Conservation (phyloP, 345 rosid genomes). For the Moricandia arvensis region DNA sequence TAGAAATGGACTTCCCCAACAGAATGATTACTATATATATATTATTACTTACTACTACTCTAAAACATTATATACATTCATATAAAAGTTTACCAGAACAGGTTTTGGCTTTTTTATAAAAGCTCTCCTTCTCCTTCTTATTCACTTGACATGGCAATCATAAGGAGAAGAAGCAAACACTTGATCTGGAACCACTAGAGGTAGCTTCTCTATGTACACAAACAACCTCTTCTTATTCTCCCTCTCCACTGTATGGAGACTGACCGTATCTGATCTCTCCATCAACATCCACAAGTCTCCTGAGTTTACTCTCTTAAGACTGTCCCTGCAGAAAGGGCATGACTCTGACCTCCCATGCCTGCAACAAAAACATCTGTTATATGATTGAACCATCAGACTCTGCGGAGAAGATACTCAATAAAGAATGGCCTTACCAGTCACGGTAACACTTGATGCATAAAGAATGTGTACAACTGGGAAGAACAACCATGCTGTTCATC, state of each 20-base stretch:
- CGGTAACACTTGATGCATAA: too few species aligned
- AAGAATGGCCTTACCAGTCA: too few species aligned
- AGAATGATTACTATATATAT: conserved; percentile 24
- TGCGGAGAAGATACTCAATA: too few species aligned
- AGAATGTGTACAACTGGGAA: too few species aligned
- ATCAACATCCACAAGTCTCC: conserved; percentile 72
- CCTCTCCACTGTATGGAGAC: conserved; percentile 40
- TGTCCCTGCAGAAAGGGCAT: too few species aligned
- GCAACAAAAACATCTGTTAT: neutral
- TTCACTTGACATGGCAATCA: conserved; percentile 45
- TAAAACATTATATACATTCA: conserved; percentile 29
- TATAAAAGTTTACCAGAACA: neutral
- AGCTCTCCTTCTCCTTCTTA: neutral
- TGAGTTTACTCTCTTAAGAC: conserved; percentile 44
- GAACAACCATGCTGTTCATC: conserved; percentile 40
- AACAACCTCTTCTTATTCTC: conserved; percentile 63
- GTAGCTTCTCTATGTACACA: conserved; percentile 68
- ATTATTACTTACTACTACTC: conserved; percentile 26
- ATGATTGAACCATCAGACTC: neutral
- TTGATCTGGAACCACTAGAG: conserved; percentile 46
- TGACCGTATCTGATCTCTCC: conserved; percentile 50
- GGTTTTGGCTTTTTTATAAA: neutral
- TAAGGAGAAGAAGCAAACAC: conserved; percentile 39
- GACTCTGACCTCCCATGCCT: too few species aligned
- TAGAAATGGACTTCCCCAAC: conserved; percentile 36